These are phyloP conservation scores for Funneliformis mosseae DNA, from an alignment of 192 early-diverging fungal genomes.

Conservation along the genomic window DNA sequence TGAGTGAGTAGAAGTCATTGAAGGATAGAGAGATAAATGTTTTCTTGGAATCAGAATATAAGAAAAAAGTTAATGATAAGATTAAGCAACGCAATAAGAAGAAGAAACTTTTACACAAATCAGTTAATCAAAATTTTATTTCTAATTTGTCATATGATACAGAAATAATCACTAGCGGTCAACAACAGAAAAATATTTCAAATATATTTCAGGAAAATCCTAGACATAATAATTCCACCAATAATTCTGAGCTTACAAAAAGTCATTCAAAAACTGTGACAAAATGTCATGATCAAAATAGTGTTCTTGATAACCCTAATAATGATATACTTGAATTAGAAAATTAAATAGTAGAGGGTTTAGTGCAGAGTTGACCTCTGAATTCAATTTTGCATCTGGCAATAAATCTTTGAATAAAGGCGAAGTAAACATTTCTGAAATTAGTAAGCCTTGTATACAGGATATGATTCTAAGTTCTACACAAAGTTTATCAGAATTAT, in stretches of 20 bases:
- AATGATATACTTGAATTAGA: constrained; percentile 25
- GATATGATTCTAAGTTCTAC: neutral
- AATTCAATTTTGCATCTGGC: too few relatives aligned
- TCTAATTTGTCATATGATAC: too few relatives aligned
- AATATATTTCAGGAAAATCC: neutral
- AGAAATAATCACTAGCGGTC: too few relatives aligned
- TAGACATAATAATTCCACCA: neutral
- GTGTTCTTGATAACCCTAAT: neutral
- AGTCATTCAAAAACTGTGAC: constrained; percentile 17
- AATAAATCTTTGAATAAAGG: too few relatives aligned
- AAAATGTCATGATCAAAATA: constrained; percentile 24
- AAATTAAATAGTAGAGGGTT: constrained; percentile 25
- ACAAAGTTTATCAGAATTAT: constrained; percentile 3
- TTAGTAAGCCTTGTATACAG: constrained; percentile 9
- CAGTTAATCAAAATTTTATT: too few relatives aligned
- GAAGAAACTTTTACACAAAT: too few relatives aligned
- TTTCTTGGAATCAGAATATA: too few relatives aligned
- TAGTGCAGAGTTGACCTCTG: constrained; percentile 12
- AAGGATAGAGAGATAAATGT: too few relatives aligned
- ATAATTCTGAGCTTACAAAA: neutral
- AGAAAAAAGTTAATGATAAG: too few relatives aligned
- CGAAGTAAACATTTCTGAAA: neutral
- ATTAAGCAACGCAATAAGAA: too few relatives aligned
- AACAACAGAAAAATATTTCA: neutral
- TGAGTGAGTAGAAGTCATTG: too few relatives aligned